These are phyloP conservation scores for Mikania micrantha DNA, from an alignment of 129 eudicot genomes.

Conservation along the genomic window DNA sequence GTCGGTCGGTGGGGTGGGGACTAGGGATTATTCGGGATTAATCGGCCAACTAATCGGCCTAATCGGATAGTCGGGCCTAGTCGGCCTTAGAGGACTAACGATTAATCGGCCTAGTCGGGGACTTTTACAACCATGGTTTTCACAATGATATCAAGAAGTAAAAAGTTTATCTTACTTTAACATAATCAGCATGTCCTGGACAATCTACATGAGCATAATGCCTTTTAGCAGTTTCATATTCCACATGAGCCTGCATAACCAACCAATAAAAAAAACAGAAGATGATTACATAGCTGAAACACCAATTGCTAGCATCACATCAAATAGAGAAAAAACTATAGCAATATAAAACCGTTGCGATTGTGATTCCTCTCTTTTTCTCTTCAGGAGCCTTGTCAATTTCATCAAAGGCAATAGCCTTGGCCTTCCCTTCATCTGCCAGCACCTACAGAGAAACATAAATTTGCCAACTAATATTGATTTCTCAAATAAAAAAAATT, in stretches of 20 bases:
- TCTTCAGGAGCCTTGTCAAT: constrained; percentile 98
- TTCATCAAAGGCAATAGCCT: constrained; percentile 90
- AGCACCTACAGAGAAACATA: constrained; percentile 49
- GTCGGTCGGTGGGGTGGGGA: no score
- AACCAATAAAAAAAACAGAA: neutral
- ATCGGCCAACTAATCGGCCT: no score
- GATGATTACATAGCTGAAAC: neutral
- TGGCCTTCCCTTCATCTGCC: constrained; percentile 95
- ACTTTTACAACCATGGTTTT: neutral
- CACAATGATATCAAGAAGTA: neutral
- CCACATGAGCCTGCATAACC: constrained; percentile 84
- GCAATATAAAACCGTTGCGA: constrained; percentile 58
- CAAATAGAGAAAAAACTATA: neutral
- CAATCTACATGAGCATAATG: constrained; percentile 99
- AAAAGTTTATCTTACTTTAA: constrained; percentile 49
- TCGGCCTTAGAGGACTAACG: no score
- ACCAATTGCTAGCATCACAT: neutral
- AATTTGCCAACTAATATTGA: neutral
- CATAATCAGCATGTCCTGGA: constrained; percentile 98
- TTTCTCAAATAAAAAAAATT: neutral
- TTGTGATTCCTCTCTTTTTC: constrained; percentile 94
- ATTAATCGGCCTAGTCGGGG: no score
- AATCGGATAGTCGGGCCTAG: no score
- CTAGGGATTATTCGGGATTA: no score
- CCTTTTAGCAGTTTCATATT: constrained; percentile 88